A percentile compares a stretch with the other conserved stretches of the same genome.
Conservation (phyloP, 495 filamentous ascomycete genomes). For the Penicillium pulvis region DNA sequence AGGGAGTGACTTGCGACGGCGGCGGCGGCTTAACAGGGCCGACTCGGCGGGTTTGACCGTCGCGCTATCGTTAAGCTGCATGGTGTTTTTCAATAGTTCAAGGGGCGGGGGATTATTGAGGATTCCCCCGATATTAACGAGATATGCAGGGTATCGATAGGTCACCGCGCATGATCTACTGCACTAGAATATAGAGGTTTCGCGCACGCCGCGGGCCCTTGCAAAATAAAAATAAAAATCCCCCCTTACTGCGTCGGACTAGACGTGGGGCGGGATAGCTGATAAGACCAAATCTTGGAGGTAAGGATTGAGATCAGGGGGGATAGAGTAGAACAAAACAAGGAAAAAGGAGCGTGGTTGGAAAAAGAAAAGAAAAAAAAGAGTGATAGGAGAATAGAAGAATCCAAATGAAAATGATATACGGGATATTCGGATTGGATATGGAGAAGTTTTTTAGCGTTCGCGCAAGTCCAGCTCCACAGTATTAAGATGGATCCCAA, state of each 20-base stretch:
- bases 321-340: constrained; percentile 3
- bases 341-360: neutral
- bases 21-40: constrained; percentile 37
- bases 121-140: constrained; percentile 17
- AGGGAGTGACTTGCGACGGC: constrained; percentile 46
- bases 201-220: constrained; percentile 6
- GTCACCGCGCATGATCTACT: constrained; percentile 27
- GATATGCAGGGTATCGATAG: constrained; percentile 18
- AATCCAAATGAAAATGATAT: neutral
- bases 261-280: constrained; percentile 6
- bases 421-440: constrained; percentile 4
- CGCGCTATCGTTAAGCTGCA: constrained; percentile 36
- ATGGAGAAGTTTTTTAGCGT: constrained; percentile 23
- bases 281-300: constrained; percentile 15
- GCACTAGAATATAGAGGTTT: constrained; percentile 6
- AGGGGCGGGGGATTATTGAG: constrained; percentile 7
- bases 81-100: constrained; percentile 35
- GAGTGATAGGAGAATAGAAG: neutral
- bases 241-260: constrained; percentile 22
- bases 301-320: constrained; percentile 6
- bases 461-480: constrained; percentile 22
- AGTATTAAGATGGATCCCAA: constrained; percentile 16
- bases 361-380: constrained; percentile 13
- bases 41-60: constrained; percentile 31
- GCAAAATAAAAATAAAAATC: constrained; percentile 5